Evolutionary conservation across 2,329 filamentous ascomycete species (phyloP), one percentile per base, ranked within the genome.

Genomic region (Pseudopyricularia cyperi): DNA sequence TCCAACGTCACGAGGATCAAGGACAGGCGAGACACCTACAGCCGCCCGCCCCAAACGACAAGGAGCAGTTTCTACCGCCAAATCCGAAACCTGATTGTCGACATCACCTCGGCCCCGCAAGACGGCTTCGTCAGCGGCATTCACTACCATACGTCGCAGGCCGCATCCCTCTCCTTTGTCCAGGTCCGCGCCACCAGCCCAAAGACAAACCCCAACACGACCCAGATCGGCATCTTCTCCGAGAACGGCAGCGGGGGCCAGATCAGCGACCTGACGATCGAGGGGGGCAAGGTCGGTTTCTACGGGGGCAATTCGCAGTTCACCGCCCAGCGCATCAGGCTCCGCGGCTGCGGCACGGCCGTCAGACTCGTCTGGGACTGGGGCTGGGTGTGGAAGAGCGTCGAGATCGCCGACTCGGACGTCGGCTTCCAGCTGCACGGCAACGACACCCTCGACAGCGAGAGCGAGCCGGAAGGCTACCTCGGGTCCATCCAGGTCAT

Each of bases 281-380:
- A 72, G 50, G 80, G 81, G 52, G 82, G 82, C 46, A 65, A 69
- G 7, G 70, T 76, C 51, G 80, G 79, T 50, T 71, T 74, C 42
- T 76, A 54, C 15, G 54, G 51, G 1, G 44, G 56, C 48, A 65
- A 52, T 59, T 51, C 52, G 33, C 55, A 54, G 48, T 55, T 33
- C 50, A 50, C 35, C n/a, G 54, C 56, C 22, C 37, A 11, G 2
- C 58, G 55, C 50, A 34, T 55, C 51, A 17, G 50, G 56, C 39
- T 59, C 59, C 8, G 46, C 55, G 22, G 55, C 30, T 53, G 52
- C 33, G 35, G 30, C 17, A 55, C 48, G 3, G 53, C 35, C 3
- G 54, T 54, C 12, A 42, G 52, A 6, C 14, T 53, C 2, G 8
- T 54, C 7, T 56, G 54, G 54, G 54, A 54, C 32, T 56, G 53